These are phyloP conservation scores for Sphaerulina populicola DNA, from an alignment of 2,329 filamentous ascomycete genomes.

Conservation along the genomic window DNA sequence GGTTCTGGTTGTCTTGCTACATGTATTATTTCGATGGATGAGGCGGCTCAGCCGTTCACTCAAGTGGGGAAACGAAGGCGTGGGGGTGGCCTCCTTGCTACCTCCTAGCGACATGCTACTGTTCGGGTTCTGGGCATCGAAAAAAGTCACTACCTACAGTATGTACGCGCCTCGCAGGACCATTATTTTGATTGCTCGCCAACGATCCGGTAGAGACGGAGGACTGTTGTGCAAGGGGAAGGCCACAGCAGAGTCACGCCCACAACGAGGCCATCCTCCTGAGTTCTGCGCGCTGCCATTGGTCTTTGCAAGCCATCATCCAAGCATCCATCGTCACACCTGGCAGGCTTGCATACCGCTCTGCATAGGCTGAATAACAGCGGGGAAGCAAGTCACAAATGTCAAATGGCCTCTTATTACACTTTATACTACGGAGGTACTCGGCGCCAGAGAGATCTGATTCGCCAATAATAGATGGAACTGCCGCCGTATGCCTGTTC, in stretches of 20 bases:
- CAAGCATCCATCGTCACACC: not conserved
- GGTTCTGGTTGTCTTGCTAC: not conserved
- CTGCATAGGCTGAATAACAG: not conserved
- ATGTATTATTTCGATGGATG: not conserved
- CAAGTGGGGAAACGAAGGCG: not conserved
- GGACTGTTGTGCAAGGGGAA: not conserved
- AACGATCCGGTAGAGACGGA: not conserved
- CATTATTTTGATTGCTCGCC: not conserved
- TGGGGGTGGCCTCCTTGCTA: not conserved
- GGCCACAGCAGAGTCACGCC: not conserved
- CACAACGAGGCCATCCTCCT: not conserved
- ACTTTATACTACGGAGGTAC: not conserved
- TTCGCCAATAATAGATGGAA: conserved; percentile 1
- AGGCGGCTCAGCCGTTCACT: not conserved
- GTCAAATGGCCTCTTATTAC: not conserved
- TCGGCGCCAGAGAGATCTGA: not conserved
- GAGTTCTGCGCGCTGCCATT: not conserved
- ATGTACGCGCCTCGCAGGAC: not conserved
- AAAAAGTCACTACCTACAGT: too few relatives aligned
- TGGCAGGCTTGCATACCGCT: not conserved
- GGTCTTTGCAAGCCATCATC: not conserved
- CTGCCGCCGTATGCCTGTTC: conserved; percentile 4
- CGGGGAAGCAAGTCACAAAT: conserved; percentile 1
- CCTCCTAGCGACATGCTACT: too few relatives aligned
- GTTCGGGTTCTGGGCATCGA: too few relatives aligned